Evolutionary conservation across 768 basidiomycete species (phyloP).

Genomic region (Pilatotrama ljubarskyi): DNA sequence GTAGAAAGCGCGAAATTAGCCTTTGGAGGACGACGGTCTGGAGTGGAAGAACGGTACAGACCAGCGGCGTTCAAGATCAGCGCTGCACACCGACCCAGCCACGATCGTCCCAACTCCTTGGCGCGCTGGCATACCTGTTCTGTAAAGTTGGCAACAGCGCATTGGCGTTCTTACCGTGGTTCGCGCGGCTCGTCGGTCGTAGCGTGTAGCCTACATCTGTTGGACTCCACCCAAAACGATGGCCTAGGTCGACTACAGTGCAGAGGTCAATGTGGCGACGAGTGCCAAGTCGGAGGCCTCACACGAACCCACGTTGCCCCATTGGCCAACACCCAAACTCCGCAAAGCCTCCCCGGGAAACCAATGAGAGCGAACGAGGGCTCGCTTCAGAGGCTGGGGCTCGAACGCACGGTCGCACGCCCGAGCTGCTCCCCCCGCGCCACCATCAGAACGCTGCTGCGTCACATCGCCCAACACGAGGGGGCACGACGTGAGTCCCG

Average conservation of each 20-base stretch:
- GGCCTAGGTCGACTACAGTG: too few relatives aligned
- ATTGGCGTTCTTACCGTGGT: too few relatives aligned
- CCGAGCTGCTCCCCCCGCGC: not conserved
- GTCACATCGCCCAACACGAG: not conserved
- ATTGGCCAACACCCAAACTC: not conserved
- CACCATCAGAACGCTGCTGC: constrained; percentile 9
- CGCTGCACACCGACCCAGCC: too few relatives aligned
- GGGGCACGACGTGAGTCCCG: not conserved
- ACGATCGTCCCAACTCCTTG: too few relatives aligned
- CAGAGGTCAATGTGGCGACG: too few relatives aligned
- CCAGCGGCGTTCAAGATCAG: too few relatives aligned
- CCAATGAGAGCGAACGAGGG: constrained; percentile 1
- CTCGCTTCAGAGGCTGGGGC: not conserved
- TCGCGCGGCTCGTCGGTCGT: too few relatives aligned
- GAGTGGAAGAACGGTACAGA: too few relatives aligned
- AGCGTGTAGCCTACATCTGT: too few relatives aligned
- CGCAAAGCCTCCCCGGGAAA: not conserved
- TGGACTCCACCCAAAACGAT: too few relatives aligned
- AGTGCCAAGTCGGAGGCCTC: not conserved
- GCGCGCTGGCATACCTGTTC: too few relatives aligned
- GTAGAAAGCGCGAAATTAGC: not conserved
- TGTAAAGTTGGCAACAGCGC: too few relatives aligned
- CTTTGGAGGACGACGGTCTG: not conserved
- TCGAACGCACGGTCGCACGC: not conserved
- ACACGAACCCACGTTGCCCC: not conserved